Conservation (phyloP, 1,284 basidiomycete species). For the Phellinidium pouzarii region DNA sequence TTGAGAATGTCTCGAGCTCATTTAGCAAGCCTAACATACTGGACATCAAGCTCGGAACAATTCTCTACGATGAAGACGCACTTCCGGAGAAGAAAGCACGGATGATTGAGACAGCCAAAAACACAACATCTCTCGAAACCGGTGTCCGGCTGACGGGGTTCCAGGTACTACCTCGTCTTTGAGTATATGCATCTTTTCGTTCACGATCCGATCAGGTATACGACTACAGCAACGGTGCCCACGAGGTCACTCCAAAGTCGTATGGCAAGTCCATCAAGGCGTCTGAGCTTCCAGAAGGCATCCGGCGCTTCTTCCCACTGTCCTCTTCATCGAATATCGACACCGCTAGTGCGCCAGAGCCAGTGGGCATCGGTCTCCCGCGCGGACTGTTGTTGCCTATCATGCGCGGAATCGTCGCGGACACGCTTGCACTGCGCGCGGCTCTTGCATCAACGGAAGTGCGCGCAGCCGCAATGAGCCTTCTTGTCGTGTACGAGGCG, state of each 20-base stretch:
- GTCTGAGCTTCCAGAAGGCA: conserved; percentile 64
- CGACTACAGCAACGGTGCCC: conserved; percentile 47
- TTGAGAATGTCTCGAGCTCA: conserved; percentile 75
- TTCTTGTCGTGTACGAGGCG: conserved; percentile 84
- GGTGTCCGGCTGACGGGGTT: conserved; percentile 86
- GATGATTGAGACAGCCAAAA: conserved; percentile 67
- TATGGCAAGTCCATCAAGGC: conserved; percentile 77
- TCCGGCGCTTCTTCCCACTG: conserved; percentile 75
- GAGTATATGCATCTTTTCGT: background rate
- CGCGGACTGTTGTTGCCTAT: conserved; percentile 42
- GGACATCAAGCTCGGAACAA: conserved; percentile 89
- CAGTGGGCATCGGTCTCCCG: conserved; percentile 20
- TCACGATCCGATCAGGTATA: conserved; percentile 51
- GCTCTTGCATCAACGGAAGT: conserved; percentile 56
- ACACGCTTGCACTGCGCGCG: conserved; percentile 50
- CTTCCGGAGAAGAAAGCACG: conserved; percentile 70
- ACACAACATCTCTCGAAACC: conserved; percentile 68
- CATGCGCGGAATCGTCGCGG: conserved; percentile 56
- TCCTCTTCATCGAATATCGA: conserved; percentile 21
- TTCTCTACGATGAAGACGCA: conserved; percentile 70
- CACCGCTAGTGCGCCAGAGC: conserved; percentile 2
- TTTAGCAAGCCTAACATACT: conserved; percentile 82
- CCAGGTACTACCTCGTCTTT: conserved; percentile 49
- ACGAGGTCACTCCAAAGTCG: conserved; percentile 62
- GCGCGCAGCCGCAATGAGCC: conserved; percentile 76